phyloP scores from a whole-genome alignment of 768 basidiomycete species.

The Suillus subluteus region DNA sequence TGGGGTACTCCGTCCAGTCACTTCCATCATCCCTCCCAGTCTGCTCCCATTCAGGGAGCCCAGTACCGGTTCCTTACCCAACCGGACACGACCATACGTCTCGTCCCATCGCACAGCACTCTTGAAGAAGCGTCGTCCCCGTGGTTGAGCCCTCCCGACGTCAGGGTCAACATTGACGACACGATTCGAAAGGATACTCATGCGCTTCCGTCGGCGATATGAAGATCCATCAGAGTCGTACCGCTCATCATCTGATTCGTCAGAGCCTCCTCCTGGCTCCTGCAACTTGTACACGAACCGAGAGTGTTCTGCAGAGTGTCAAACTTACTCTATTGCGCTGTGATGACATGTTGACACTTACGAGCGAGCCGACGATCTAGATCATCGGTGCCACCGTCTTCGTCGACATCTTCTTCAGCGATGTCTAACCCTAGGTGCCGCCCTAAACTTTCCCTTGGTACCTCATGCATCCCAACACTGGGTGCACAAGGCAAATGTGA shows the following conservation, averaged over 20 bases:
- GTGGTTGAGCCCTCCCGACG: constrained; percentile 32
- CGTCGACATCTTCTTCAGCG: constrained; percentile 47
- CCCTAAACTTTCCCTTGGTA: constrained; percentile 71
- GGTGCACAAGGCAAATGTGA: constrained; percentile 73
- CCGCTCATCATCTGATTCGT: constrained; percentile 52
- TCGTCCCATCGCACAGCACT: constrained; percentile 45
- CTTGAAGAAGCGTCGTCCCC: constrained; percentile 60
- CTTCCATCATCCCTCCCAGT: constrained; percentile 30
- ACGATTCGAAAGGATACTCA: constrained; percentile 69
- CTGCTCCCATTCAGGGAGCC: constrained; percentile 21
- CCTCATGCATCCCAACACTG: constrained; percentile 83
- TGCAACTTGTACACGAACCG: constrained; percentile 66
- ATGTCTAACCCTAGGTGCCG: constrained; percentile 61
- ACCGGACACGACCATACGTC: constrained; percentile 24
- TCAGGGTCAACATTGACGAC: constrained; percentile 54
- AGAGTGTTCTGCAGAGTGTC: constrained; percentile 54
- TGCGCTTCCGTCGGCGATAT: constrained; percentile 52
- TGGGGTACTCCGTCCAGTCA: constrained; percentile 23
- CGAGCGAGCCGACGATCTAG: constrained; percentile 74
- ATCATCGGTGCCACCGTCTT: constrained; percentile 52
- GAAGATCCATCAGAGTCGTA: constrained; percentile 56
- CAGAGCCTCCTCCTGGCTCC: constrained; percentile 48
- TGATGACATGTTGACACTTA: constrained; percentile 40
- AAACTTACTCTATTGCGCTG: not conserved
- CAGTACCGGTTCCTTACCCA: constrained; percentile 28